Conservation (phyloP, 2,329 filamentous ascomycete genomes). For the Venturia oleaginea region DNA sequence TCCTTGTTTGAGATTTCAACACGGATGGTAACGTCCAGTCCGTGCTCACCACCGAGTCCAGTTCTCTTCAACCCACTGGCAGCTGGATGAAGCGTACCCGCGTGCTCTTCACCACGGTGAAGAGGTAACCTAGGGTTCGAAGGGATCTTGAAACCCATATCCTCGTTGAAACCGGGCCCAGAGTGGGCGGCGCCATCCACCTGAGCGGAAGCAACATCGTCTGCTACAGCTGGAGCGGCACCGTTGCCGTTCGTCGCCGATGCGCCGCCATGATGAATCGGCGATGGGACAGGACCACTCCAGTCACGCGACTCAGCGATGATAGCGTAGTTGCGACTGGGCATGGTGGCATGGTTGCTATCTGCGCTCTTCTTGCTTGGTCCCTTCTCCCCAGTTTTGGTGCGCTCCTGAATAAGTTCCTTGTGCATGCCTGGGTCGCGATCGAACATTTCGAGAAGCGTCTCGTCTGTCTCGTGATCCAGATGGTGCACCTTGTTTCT, state of each 20-base stretch:
- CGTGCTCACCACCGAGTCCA: constrained; percentile 35
- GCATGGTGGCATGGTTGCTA: constrained; percentile 81
- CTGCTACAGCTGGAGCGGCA: constrained; percentile 1
- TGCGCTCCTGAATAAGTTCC: constrained; percentile 19
- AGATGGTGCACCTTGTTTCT: constrained; percentile 59
- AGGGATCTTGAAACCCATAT: constrained; percentile 35
- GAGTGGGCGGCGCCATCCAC: neutral
- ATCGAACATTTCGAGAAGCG: constrained; percentile 53
- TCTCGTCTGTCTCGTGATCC: constrained; percentile 54
- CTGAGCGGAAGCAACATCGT: constrained; percentile 8
- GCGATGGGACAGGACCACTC: neutral
- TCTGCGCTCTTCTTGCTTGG: constrained; percentile 53
- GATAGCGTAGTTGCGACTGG: constrained; percentile 55
- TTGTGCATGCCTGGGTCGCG: constrained; percentile 40
- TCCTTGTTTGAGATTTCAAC: constrained; percentile 39
- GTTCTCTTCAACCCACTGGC: constrained; percentile 40
- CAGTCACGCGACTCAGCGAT: constrained; percentile 43
- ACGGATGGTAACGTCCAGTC: constrained; percentile 38
- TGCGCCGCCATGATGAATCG: constrained; percentile 20
- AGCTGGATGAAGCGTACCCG: constrained; percentile 70
- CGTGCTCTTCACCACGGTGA: constrained; percentile 65
- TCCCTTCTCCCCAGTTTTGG: constrained; percentile 28
- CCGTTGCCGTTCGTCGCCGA: constrained; percentile 18
- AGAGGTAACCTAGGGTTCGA: constrained; percentile 56
- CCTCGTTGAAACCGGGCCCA: constrained; percentile 21